phyloP scores from a whole-genome alignment of 306 rosid genomes.

The Hippophae tibetana region DNA sequence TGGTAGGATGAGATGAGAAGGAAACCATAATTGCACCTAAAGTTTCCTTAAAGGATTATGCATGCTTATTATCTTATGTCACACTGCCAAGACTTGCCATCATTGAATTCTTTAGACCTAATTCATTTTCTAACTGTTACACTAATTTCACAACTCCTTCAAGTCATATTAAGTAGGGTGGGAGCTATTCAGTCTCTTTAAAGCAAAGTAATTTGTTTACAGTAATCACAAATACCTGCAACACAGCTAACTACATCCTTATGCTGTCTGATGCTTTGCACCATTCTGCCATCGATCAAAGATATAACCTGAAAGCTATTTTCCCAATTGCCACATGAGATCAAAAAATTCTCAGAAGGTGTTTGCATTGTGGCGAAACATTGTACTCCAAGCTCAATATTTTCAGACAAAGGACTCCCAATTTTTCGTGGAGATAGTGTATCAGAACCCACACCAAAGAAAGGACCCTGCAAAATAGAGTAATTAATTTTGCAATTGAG shows the following conservation, averaged over 20 bases:
- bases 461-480: constrained; percentile 57
- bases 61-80: no score
- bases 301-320: constrained; percentile 95
- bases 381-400: constrained; percentile 76
- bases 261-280: constrained; percentile 94
- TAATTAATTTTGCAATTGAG: constrained; percentile 10
- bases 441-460: constrained; percentile 85
- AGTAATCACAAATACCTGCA: constrained; percentile 59
- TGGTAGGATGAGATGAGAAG: no score
- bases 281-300: constrained; percentile 77
- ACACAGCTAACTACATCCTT: constrained; percentile 95
- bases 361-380: constrained; percentile 85
- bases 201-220: not conserved
- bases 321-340: constrained; percentile 98
- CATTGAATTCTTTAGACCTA: no score
- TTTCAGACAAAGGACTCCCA: constrained; percentile 86
- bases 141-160: no score
- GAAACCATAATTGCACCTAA: no score
- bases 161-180: not conserved
- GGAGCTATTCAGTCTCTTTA: not conserved
- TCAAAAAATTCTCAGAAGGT: constrained; percentile 62
- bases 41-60: no score
- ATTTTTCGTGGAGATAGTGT: constrained; percentile 72
- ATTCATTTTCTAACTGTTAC: no score
- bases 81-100: no score